phyloP scores from a whole-genome alignment of 768 basidiomycete species.

The Amanita jacksonii region DNA sequence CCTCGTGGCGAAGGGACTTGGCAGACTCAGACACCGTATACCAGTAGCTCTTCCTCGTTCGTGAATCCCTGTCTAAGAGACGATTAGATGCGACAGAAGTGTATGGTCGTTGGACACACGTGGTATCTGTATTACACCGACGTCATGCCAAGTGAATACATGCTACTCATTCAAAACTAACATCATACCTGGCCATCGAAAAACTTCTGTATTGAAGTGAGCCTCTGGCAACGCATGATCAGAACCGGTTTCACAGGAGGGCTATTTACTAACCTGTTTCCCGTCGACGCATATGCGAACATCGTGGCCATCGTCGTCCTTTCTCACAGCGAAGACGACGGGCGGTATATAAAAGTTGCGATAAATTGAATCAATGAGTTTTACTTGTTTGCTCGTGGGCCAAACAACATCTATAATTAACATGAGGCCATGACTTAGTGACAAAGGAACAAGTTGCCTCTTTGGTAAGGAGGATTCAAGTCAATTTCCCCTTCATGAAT shows the following conservation, averaged over 20 bases:
- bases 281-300: slow-evolving; percentile 68
- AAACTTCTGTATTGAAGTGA: slow-evolving; percentile 75
- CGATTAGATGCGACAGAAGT: too few species aligned
- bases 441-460: slow-evolving; percentile 34
- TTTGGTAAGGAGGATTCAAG: slow-evolving; percentile 61
- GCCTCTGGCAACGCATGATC: slow-evolving; percentile 33
- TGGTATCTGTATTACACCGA: slow-evolving; percentile 10
- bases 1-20: slow-evolving; percentile 34
- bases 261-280: slow-evolving; percentile 48
- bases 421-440: not conserved
- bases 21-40: slow-evolving; percentile 42
- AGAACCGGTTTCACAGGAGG: not conserved
- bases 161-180: slow-evolving; percentile 20
- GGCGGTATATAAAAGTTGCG: slow-evolving; percentile 75
- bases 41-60: slow-evolving; percentile 55
- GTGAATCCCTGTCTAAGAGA: slow-evolving; percentile 40
- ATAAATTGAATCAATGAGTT: slow-evolving; percentile 69
- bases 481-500: slow-evolving; percentile 68
- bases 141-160: not conserved
- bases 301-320: slow-evolving; percentile 45
- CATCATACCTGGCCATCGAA: slow-evolving; percentile 61
- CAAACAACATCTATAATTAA: slow-evolving; percentile 63
- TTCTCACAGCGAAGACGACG: slow-evolving; percentile 59
- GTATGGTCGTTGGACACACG: slow-evolving; percentile 13
- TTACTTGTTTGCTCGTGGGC: slow-evolving; percentile 58